Base-by-base conservation (phyloP, 805 yeast species). In the Candida maris region DNA sequence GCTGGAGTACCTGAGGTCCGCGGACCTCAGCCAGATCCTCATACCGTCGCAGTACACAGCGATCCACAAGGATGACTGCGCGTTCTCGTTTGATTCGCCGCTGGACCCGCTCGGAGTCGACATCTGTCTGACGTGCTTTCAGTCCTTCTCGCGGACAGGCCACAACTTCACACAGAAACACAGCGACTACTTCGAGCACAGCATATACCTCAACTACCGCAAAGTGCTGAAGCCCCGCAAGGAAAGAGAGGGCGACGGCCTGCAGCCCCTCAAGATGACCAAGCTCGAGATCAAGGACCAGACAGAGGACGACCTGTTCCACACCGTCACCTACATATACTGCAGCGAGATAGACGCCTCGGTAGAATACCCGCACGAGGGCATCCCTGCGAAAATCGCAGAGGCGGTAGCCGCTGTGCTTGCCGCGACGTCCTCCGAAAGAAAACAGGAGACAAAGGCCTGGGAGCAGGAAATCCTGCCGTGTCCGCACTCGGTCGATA, bases 391-490 rank as follows among this genome's bases (percentile, higher is more conserved):
- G 8, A 57, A 65, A 35, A 46, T 65, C 3, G 39, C 45, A 1
- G 51, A 52, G 6, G 52, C 61, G 0, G 73, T 75, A 0, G 62
- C 68, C 1, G 65, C 61, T 2, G 69, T 86, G 3, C 47, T 81
- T 32, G 57, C 53, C 5, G 70, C 89, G 2, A 75, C 77, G 20
- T 83, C 93, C 0, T 69, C 76, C 4, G 67, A 73, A 15, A 68
- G 68, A 35, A 68, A 71, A 27, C 75, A 86, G 48, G 94, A 88
- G 54, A 75, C 88, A 37, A 77, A 81, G 50, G 80, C 95, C 1
- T 93, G 99, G 99, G 91, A 87, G 56, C 84, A 85, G 47, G 95
- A 89, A 47, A 76, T 91, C 15, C 55, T 70, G 10, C 77, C 95
- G 0, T 93, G 98, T 57, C 73, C 67, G 29, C 98, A 93, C 56